phyloP scores from a whole-genome alignment of 331 rosid genomes.

The Pyracantha coccinea region DNA sequence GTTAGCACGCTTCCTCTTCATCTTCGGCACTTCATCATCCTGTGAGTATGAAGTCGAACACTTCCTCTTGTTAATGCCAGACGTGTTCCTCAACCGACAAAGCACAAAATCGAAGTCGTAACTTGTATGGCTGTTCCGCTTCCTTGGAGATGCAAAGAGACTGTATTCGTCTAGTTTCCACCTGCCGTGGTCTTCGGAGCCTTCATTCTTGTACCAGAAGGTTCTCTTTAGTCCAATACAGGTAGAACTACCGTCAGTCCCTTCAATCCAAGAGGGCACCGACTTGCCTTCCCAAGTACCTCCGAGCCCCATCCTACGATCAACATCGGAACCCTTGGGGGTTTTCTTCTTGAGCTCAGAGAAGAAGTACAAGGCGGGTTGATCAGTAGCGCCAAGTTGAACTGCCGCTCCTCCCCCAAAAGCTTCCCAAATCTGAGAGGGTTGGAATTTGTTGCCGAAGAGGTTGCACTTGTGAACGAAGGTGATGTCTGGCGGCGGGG shows the following conservation, averaged over 20 bases:
- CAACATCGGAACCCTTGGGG: not conserved
- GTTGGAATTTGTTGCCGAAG: not conserved
- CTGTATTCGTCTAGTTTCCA: not conserved
- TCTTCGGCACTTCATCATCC: not conserved
- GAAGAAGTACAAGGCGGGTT: not conserved
- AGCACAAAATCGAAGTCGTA: too few species aligned
- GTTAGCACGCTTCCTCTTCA: not conserved
- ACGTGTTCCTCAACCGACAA: too few species aligned
- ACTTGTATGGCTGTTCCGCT: too few species aligned
- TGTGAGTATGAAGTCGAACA: too few species aligned
- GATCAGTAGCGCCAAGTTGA: not conserved
- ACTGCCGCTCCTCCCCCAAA: not conserved
- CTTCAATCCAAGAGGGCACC: not conserved
- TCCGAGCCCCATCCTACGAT: not conserved
- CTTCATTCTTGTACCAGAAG: not conserved
- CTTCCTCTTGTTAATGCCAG: too few species aligned
- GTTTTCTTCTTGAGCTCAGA: not conserved
- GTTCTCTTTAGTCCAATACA: not conserved
- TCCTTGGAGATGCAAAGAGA: too few species aligned
- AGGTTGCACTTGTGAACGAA: not conserved
- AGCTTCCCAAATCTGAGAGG: not conserved
- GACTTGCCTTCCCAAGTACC: not conserved
- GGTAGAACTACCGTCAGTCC: not conserved
- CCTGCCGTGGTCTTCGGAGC: not conserved
- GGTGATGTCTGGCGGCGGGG: not conserved